Evolutionary conservation across 2,329 filamentous ascomycete species (phyloP).

Genomic region (Alternaria viburni): DNA sequence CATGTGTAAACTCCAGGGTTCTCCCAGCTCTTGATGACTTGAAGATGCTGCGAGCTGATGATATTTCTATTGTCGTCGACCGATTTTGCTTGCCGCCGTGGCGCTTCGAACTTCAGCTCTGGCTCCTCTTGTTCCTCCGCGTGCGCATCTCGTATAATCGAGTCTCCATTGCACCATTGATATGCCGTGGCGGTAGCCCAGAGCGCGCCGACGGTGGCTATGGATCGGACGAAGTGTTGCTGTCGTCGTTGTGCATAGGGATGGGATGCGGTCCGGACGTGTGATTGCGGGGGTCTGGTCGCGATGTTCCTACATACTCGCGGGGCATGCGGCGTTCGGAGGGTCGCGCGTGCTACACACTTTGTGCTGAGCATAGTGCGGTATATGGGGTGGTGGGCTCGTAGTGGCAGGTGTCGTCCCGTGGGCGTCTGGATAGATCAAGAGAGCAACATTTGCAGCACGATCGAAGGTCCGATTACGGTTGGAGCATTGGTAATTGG

Average conservation of each 20-base stretch:
- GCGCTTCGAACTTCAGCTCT: conserved; percentile 72
- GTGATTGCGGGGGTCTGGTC: conserved; percentile 23
- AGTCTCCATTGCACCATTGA: conserved; percentile 52
- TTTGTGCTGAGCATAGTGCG: conserved; percentile 40
- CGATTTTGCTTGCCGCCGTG: conserved; percentile 60
- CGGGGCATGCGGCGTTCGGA: conserved; percentile 30
- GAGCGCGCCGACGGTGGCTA: conserved; percentile 51
- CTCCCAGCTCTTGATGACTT: conserved; percentile 81
- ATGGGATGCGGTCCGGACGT: conserved; percentile 36
- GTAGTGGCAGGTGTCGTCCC: conserved; percentile 4
- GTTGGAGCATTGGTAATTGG: conserved; percentile 17
- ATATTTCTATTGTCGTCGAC: conserved; percentile 76
- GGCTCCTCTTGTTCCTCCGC: conserved; percentile 60
- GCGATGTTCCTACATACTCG: conserved; percentile 35
- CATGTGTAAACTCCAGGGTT: conserved; percentile 91
- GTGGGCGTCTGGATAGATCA: conserved; percentile 12
- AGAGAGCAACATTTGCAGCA: conserved; percentile 18
- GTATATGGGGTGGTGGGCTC: conserved; percentile 2
- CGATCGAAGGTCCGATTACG: conserved; percentile 7
- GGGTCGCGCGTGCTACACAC: conserved; percentile 40
- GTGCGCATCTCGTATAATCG: conserved; percentile 51
- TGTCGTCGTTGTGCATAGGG: conserved; percentile 54
- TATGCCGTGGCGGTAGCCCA: conserved; percentile 54
- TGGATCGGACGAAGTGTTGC: conserved; percentile 53
- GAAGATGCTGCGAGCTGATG: conserved; percentile 84